Evolutionary conservation across 768 basidiomycete species (phyloP), one percentile per base, ranked within the genome.

Genomic region (Baorangia bicolor): DNA sequence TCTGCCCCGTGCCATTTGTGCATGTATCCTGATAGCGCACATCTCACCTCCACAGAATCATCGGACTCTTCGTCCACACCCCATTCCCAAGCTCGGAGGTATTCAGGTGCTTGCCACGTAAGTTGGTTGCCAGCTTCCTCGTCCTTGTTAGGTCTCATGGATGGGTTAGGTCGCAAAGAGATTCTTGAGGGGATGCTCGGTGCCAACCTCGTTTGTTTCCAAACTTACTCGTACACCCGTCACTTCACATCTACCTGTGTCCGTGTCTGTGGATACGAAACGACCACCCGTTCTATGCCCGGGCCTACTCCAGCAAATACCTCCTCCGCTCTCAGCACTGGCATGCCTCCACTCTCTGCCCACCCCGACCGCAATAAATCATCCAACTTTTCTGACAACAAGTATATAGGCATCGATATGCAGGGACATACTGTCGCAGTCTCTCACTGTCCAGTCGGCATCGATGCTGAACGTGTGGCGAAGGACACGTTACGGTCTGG

Each of bases 181-280:
- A 92, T 98, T 57, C 80, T 99, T 25, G 94, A 98, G 60, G 97
- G 96, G 35, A 97, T 99, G 92, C 87, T 98, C 42, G 94, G 95
- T 30, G 94, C 96, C 46, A 94, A 97, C 74, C 81, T 97, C 33
- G 86, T 98, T 46, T 95, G 92, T 72, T 98, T 99, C 90, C 92
- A 93, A 78, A 97, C 95, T 0, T 97, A 96, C 73, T 94, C 93
- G 4, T 96, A 97, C 77, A 87, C 90, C 11, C 85, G 96, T 7
- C 96, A 98, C 74, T 99, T 99, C 74, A 86, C 84, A 28, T 94
- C 92, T 18, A 92, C 93, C 2, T 98, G 95, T 70, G 86, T 98
- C 40, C 90, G 96, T 20, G 96, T 99, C 5, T 96, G 94, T 70
- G 96, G 96, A 2, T 93, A 94, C 74, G 96, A 99, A 69, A 86